These are phyloP conservation scores for Backusella australiensis DNA, from an alignment of 192 early-diverging fungal genomes.

Conservation along the genomic window DNA sequence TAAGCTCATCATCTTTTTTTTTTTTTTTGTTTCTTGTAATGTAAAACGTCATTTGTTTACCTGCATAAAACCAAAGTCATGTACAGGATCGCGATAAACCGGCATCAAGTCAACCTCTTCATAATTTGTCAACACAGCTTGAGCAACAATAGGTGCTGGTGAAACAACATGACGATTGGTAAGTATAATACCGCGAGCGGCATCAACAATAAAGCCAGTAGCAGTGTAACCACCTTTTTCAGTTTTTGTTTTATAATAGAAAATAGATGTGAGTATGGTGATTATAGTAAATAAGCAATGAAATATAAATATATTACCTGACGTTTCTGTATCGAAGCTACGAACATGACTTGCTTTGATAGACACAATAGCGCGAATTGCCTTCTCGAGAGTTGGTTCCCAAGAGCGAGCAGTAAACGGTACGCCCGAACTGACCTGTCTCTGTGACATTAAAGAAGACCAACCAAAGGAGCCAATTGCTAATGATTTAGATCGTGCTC, in stretches of 20 bases:
- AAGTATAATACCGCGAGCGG: conserved; percentile 67
- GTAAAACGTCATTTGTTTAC: background rate
- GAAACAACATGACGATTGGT: conserved; percentile 81
- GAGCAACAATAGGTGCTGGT: conserved; percentile 68
- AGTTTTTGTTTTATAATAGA: background rate
- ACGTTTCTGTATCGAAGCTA: conserved; percentile 77
- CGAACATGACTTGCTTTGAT: conserved; percentile 76
- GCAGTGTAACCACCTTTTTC: conserved; percentile 54
- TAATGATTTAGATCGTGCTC: conserved; percentile 36
- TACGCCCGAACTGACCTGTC: conserved; percentile 11
- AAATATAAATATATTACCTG: conserved; percentile 45
- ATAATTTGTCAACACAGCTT: conserved; percentile 72
- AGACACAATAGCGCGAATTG: conserved; percentile 75
- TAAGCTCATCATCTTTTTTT: background rate
- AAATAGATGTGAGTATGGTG: background rate
- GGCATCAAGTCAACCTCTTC: conserved; percentile 72
- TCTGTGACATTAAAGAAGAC: conserved; percentile 1
- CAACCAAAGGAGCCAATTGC: conserved; percentile 26
- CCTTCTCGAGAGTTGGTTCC: conserved; percentile 69
- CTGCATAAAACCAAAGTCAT: conserved; percentile 80
- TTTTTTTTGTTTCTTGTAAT: background rate
- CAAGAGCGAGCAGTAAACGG: conserved; percentile 44
- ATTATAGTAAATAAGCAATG: background rate
- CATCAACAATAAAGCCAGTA: conserved; percentile 79
- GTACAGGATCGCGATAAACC: conserved; percentile 79